Evolutionary conservation across 129 eudicot species (phyloP).

Genomic region (Chrysanthemum seticuspe): DNA sequence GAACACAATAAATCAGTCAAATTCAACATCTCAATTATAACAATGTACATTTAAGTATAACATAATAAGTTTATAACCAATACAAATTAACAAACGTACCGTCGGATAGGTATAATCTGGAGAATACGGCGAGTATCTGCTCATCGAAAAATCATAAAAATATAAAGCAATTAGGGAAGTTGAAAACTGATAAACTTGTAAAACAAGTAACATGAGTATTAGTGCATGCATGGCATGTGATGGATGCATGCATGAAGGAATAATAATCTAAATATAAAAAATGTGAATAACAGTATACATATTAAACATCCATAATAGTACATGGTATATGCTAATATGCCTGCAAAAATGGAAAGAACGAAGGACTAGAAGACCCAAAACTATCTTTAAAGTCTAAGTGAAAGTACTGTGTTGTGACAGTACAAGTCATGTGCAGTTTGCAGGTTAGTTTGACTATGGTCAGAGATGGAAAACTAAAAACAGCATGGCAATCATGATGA

Average conservation of each 20-base stretch:
- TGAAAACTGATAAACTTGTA: conserved; percentile 20
- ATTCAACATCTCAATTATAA: not conserved
- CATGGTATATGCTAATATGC: conserved; percentile 14
- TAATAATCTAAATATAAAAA: conserved; percentile 4
- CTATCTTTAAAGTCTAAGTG: conserved; percentile 14
- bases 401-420: conserved; percentile 30
- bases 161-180: conserved; percentile 7
- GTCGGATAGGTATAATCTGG: conserved; percentile 85
- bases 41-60: not conserved
- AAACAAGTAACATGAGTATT: conserved; percentile 20
- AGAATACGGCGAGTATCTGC: conserved; percentile 88
- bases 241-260: conserved; percentile 27
- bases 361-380: conserved; percentile 22
- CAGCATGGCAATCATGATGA: conserved; percentile 30
- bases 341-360: conserved; percentile 19
- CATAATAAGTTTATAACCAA: not conserved
- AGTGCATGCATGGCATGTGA: conserved; percentile 20
- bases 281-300: conserved; percentile 6
- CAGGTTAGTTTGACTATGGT: conserved; percentile 45
- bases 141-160: conserved; percentile 1
- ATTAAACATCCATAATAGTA: not conserved
- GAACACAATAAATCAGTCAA: conserved; percentile 14
- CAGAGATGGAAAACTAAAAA: conserved; percentile 30
- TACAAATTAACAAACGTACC: conserved; percentile 41
- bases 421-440: conserved; percentile 35